Evolutionary conservation across 2,329 filamentous ascomycete genomes (phyloP), one percentile per base, ranked within the genome.

Genomic region (Allantophomopsis cytisporea): DNA sequence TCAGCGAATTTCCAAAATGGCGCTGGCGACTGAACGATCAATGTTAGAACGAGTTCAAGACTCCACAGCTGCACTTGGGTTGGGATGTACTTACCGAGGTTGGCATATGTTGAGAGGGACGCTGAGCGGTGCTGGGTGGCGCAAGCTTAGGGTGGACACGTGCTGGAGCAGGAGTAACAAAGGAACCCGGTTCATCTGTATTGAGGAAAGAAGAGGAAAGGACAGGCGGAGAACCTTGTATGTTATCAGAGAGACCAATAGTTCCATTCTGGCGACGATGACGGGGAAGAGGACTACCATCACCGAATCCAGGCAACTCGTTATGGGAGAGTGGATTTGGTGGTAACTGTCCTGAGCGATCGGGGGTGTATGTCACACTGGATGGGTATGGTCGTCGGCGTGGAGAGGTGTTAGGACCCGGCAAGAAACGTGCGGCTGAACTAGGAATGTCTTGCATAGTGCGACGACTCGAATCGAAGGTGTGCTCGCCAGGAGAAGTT

Each of bases 1-100:
- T 87, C 82, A 32, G 82, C 78, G 58, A 83, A 91, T 57, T 84
- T 87, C 85, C 85, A 93, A 58, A 93, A 91, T 0, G 84, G 83
- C 1, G 85, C 85, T 0, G 85, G 85, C 23, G 82, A 28, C 23
- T 28, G 18, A 28, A 3, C 5, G 8, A 28, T 28, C 23, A 28
- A 28, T 8, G 23, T 28, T 28, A 28, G 23, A 28, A 6, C 10
- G 10, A 10, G 23, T 4, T 12, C 11, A 28, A 8, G 11, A 28
- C 3, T 10, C 23, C 10, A 3, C 7, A 8, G 10, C 5, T 28
- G 23, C 11, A 28, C 8, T 28, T 28, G 8, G 10, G 4, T 6
- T 28, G 10, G 23, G 10, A 12, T 4, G 11, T 28, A 28, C 23
- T 10, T 28, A 28, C 87, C 49, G 80, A 86, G 35, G 85, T 87